Evolutionary conservation across 176 grass and related monocot genomes (phyloP).

Genomic region (Musa itinerans): DNA sequence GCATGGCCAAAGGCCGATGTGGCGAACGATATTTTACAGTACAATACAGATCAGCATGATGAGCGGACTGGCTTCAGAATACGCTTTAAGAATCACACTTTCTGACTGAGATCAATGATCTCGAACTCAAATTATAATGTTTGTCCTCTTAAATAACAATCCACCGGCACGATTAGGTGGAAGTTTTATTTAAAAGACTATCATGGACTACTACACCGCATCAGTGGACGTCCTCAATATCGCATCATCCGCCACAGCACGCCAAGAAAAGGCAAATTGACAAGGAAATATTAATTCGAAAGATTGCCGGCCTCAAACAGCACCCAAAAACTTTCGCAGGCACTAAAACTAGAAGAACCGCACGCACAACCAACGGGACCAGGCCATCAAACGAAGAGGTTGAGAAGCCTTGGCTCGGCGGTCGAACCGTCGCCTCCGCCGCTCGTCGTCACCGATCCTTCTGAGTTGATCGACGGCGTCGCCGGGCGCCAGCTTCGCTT

Average conservation of each 20-base stretch:
- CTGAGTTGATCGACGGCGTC: conserved; percentile 79
- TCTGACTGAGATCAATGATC: too few relatives aligned
- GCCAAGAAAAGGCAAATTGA: neutral
- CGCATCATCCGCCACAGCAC: neutral
- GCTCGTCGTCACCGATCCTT: conserved; percentile 59
- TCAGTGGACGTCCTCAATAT: neutral
- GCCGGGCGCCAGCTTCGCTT: conserved; percentile 21
- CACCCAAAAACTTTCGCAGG: neutral
- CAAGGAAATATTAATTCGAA: neutral
- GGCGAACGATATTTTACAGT: too few relatives aligned
- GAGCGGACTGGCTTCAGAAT: too few relatives aligned
- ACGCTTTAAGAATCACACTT: too few relatives aligned
- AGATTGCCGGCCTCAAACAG: neutral
- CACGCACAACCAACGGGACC: neutral
- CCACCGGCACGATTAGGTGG: neutral
- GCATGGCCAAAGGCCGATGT: neutral
- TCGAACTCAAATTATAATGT: too few relatives aligned
- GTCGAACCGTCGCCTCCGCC: conserved; percentile 8
- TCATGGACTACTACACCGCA: neutral
- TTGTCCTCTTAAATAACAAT: too few relatives aligned
- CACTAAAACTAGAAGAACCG: neutral
- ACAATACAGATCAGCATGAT: too few relatives aligned
- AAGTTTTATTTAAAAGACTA: neutral
- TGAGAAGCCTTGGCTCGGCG: conserved; percentile 42
- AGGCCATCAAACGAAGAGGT: conserved; percentile 56